Conservation (phyloP, 1,139 yeast species). For the Yamadazyma conglobata region DNA sequence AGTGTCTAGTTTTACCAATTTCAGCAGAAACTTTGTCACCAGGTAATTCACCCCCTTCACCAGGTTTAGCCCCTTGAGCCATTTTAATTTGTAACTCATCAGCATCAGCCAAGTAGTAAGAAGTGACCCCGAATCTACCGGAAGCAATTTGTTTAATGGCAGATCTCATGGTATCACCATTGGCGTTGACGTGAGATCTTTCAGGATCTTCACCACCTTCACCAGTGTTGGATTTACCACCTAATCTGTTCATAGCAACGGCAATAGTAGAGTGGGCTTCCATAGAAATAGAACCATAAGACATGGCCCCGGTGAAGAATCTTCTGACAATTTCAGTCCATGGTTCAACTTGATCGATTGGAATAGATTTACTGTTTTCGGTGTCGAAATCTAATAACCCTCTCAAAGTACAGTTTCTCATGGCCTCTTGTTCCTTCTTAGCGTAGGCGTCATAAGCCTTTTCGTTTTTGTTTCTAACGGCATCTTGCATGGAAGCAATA, state of each 20-base stretch:
- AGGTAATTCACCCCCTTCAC: conserved; percentile 99
- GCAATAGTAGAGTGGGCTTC: conserved; percentile 97
- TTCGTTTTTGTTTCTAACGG: conserved; percentile 94
- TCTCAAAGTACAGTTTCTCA: conserved; percentile 87
- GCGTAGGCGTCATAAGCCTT: conserved; percentile 88
- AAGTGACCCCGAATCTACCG: conserved; percentile 97
- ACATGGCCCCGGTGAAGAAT: conserved; percentile 98
- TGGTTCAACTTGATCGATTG: conserved; percentile 97
- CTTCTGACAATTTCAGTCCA: conserved; percentile 99
- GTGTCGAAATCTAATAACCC: conserved; percentile 90
- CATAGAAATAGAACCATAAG: conserved; percentile 97
- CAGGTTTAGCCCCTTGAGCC: conserved; percentile 99
- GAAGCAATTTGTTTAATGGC: conserved; percentile 98
- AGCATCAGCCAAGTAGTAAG: conserved; percentile 90
- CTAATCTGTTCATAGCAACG: conserved; percentile 96
- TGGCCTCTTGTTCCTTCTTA: conserved; percentile 87
- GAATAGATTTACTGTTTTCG: conserved; percentile 68
- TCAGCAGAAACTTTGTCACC: conserved; percentile 87
- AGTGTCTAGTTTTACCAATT: conserved; percentile 94
- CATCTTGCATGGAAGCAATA: conserved; percentile 92
- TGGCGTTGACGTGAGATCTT: conserved; percentile 71
- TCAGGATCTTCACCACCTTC: conserved; percentile 99
- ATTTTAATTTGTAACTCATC: conserved; percentile 97
- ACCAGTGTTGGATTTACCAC: conserved; percentile 97
- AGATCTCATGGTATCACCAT: conserved; percentile 97